Base-by-base conservation (phyloP, 2,329 filamentous ascomycete genomes). In the Bipolaris zeicola region DNA sequence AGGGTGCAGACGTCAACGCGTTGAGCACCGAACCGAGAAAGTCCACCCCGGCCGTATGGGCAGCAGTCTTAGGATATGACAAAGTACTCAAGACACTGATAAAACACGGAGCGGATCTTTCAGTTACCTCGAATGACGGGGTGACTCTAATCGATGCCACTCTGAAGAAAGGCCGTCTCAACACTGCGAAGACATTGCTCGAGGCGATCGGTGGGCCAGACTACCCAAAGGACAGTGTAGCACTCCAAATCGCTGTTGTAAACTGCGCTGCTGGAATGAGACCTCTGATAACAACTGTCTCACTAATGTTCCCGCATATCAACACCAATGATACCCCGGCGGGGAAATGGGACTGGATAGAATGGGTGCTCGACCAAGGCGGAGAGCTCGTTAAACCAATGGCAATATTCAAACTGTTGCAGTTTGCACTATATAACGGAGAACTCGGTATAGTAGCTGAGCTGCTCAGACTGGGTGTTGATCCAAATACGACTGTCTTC, bases 201-300 rank as follows among this genome's bases (percentile, higher is more conserved):
- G 45, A 63, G 50, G 48, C 39, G 8, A 18, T 67, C 14, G 65
- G 63, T 18, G 66, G 64, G 3, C 42, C 57, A 2, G 47, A 57
- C 11, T 62, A 69, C 41, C 62, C 61, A 7, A 55, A 51, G 18
- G 53, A 65, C 3, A 67, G 59, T 34, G 52, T 66, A n/a, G 55
- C 66, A 4, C 47, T 67, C 4, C 57, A 68, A 16, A 54, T 70
- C 6, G 67, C 68, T 4, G 53, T 63, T 31, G 55, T 63, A 16
- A 55, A 44, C 13, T 50, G 37, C 16, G 6, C 55, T 48, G 18
- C 50, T 67, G 3, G 53, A 43, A 34, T n/a, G n/a, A 28, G n/a
- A 6, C 42, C 26, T 7, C 24, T 44, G 7, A 7, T 33, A 31
- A 33, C 33, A 6, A 6, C 3, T 24, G 14, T 44, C 6, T 18